These are phyloP conservation scores for Penicillium sp. DNA, from an alignment of 2,329 filamentous ascomycete species.

Conservation along the genomic window DNA sequence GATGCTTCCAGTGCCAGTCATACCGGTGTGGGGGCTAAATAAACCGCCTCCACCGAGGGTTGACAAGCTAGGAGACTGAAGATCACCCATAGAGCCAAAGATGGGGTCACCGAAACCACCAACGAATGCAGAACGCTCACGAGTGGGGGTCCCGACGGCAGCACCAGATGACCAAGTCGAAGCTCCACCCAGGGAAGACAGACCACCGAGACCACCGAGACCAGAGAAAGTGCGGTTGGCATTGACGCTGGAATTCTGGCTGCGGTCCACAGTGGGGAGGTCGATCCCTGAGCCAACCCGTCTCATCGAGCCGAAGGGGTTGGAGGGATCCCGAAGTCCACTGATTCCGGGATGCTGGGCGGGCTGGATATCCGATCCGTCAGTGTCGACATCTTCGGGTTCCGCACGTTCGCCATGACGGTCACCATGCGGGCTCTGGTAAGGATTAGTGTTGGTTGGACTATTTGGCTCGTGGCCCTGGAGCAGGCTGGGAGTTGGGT, in stretches of 20 bases:
- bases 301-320: conserved; percentile 56
- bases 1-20: conserved; percentile 63
- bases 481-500: conserved; percentile 54
- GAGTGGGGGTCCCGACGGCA: conserved; percentile 70
- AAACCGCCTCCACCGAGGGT: conserved; percentile 50
- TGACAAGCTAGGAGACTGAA: conserved; percentile 56
- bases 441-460: conserved; percentile 94
- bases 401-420: conserved; percentile 51
- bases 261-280: conserved; percentile 73
- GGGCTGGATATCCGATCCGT: conserved; percentile 55
- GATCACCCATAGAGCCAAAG: conserved; percentile 73
- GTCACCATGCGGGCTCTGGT: conserved; percentile 82
- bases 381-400: conserved; percentile 59
- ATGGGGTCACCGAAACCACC: conserved; percentile 60
- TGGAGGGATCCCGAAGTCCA: conserved; percentile 53
- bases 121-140: conserved; percentile 54
- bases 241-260: conserved; percentile 86
- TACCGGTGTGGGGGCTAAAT: conserved; percentile 62
- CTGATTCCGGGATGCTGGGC: conserved; percentile 53
- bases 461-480: conserved; percentile 70
- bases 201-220: conserved; percentile 52
- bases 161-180: conserved; percentile 58
- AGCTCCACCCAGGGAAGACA: conserved; percentile 55
- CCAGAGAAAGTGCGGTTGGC: conserved; percentile 68
- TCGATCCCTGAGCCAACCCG: conserved; percentile 57